phyloP scores from a whole-genome alignment of 164 flowering plant genomes.

The Berberis thunbergii region DNA sequence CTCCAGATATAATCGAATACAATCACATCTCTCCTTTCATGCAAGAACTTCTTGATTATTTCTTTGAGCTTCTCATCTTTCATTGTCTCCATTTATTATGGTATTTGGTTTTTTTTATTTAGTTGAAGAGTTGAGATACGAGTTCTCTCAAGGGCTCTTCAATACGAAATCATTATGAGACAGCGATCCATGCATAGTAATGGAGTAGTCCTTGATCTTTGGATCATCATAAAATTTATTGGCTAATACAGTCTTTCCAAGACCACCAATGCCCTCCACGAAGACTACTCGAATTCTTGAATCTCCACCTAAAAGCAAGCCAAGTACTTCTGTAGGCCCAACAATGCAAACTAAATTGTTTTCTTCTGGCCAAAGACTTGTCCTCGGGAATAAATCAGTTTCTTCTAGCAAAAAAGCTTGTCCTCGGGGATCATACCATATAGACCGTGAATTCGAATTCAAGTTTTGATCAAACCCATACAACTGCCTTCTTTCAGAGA shows the following conservation, averaged over 20 bases:
- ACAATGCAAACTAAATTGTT: background rate
- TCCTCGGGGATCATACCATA: background rate
- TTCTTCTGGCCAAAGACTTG: too few relatives aligned
- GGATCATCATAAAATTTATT: background rate
- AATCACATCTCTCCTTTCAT: background rate
- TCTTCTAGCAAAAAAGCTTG: background rate
- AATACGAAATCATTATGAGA: background rate
- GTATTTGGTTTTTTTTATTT: background rate
- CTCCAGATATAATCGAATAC: constrained; percentile 5
- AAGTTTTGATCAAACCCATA: background rate
- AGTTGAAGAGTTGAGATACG: background rate
- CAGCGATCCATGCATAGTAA: constrained; percentile 1
- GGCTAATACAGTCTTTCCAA: constrained; percentile 1
- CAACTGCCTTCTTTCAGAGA: background rate
- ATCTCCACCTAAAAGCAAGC: background rate
- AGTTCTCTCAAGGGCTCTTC: background rate
- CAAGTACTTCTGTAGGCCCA: background rate
- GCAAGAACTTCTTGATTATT: background rate
- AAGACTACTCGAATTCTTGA: background rate
- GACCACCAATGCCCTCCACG: background rate
- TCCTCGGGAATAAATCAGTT: background rate
- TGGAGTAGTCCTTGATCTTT: background rate
- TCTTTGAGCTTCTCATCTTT: too few relatives aligned
- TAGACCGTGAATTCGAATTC: background rate
- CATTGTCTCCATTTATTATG: background rate